Evolutionary conservation across 805 yeast species (phyloP), one percentile per base, ranked within the genome.

Genomic region (Metschnikowia borealis): DNA sequence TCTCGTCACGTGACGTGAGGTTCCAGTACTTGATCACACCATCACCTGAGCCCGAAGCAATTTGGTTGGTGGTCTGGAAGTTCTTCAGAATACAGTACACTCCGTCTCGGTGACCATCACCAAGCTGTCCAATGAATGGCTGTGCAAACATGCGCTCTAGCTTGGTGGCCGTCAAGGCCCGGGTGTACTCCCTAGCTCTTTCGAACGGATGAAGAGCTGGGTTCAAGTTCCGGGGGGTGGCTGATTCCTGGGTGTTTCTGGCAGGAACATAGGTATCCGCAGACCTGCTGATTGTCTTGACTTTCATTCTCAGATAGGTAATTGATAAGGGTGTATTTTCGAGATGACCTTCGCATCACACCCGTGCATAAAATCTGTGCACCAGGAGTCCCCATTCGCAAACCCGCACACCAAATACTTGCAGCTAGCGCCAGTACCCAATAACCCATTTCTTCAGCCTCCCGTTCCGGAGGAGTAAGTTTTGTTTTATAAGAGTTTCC

Each of bases 161-260:
- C 65, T 94, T 94, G 14, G 98, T 91, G 26, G 99, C 98, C 50
- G 89, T 92, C 47, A 94, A 70, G 0, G 98, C 98, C 57, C 91
- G 81, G 17, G 97, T 88, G 63, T 94, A 94, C 69, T 94, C 99
- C 64, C 99, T 79, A 5, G 98, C 97, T 59, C 98, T 78, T 70
- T 94, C 98, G 62, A 94, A 92, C 0, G 97, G 99, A 71, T 94
- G 99, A 44, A 94, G 74, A 20, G 92, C 94, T 1, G 99, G 97
- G 64, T 92, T 85, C 59, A 94, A 72, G 68, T 94, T 94, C 52
- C 99, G 79, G 0, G 97, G 92, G 47, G 89, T 67, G 20, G 92
- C 81, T 2, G 92, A 83, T 60, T 89, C 92, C 65, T 94, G 97
- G 0, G 95, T 82, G 67, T 88, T 89, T 57, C 90, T 76, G 39